Evolutionary conservation across 2,329 filamentous ascomycete species (phyloP).

Genomic region (Dothiorella sarmentorum): DNA sequence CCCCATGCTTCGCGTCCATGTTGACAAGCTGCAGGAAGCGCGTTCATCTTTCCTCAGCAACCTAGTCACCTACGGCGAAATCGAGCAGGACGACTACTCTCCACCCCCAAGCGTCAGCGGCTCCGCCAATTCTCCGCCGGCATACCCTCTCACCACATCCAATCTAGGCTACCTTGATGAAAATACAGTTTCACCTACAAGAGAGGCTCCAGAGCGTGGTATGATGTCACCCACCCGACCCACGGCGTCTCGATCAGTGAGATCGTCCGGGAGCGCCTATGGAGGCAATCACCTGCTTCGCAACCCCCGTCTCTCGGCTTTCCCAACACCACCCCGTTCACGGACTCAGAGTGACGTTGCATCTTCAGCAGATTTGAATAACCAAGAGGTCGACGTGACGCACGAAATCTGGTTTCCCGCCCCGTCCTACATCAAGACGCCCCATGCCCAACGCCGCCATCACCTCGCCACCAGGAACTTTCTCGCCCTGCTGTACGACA

Average conservation of each 20-base stretch:
- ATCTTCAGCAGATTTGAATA: conserved; percentile 11
- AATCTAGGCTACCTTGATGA: conserved; percentile 15
- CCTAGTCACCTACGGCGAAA: conserved; percentile 33
- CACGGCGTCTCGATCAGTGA: background rate
- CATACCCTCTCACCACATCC: conserved; percentile 6
- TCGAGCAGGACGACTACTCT: conserved; percentile 30
- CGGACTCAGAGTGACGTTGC: conserved; percentile 17
- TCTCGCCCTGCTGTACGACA: conserved; percentile 62
- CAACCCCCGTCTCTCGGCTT: background rate
- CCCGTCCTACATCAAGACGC: conserved; percentile 46
- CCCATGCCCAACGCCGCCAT: conserved; percentile 53
- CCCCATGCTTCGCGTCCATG: conserved; percentile 35
- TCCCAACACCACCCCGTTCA: conserved; percentile 8
- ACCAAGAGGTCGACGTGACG: conserved; percentile 26
- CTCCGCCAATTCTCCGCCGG: background rate
- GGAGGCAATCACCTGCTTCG: background rate
- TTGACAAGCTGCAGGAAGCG: conserved; percentile 34
- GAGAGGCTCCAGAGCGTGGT: conserved; percentile 3
- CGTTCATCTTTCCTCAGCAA: conserved; percentile 38
- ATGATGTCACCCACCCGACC: conserved; percentile 6
- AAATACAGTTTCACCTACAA: background rate
- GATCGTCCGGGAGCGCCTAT: background rate
- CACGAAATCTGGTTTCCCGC: conserved; percentile 61
- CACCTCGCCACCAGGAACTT: conserved; percentile 67
- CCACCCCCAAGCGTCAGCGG: conserved; percentile 9